Conservation (phyloP, 2,329 filamentous ascomycete species). For the Fusarium neocosmosporiellum region DNA sequence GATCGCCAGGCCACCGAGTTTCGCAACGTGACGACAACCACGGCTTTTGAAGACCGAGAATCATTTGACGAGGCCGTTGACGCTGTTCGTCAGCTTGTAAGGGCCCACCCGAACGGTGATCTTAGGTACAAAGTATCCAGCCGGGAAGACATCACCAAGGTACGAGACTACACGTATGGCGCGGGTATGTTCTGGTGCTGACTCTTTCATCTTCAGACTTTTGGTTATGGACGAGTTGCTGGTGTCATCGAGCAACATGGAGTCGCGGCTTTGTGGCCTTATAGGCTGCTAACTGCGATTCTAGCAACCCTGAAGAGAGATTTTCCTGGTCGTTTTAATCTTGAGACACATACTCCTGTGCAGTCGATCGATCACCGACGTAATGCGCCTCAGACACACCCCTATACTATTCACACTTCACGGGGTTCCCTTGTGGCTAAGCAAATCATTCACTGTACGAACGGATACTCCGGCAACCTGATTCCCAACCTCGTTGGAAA, state of each 20-base stretch:
- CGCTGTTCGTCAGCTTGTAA: not conserved
- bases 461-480: not conserved
- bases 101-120: slow-evolving; percentile 16
- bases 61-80: slow-evolving; percentile 15
- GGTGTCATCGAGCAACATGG: not conserved
- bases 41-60: slow-evolving; percentile 10
- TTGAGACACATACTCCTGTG: not conserved
- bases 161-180: slow-evolving; percentile 19
- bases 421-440: not conserved
- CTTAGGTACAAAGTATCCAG: slow-evolving; percentile 18
- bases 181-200: not conserved
- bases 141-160: not conserved
- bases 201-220: not conserved
- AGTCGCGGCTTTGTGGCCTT: not conserved
- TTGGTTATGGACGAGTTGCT: not conserved
- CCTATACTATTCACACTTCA: not conserved
- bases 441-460: not conserved
- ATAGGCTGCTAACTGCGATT: not conserved
- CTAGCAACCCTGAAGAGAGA: not conserved
- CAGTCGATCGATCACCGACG: not conserved
- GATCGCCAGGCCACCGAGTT: slow-evolving; percentile 23
- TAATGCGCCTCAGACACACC: not conserved
- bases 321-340: not conserved
- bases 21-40: slow-evolving; percentile 14
- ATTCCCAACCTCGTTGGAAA: not conserved